Evolutionary conservation across 495 filamentous ascomycete species (phyloP), one percentile per base, ranked within the genome.

Genomic region (Clohesyomyces aquaticus): DNA sequence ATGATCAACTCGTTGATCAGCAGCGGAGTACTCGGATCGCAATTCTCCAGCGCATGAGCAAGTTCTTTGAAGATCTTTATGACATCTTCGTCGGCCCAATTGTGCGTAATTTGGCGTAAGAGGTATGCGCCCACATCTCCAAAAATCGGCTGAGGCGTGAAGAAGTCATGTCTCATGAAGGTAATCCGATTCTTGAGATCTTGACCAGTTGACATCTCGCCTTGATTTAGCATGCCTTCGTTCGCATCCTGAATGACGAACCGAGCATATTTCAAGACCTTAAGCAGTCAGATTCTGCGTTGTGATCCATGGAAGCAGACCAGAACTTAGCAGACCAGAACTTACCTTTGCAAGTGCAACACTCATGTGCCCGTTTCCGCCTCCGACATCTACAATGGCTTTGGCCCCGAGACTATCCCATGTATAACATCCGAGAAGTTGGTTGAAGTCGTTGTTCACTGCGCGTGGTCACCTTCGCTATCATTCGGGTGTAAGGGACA

Each of bases 1-100:
- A 74, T 2, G 0, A 77, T 51, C 1, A 63, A 63, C 8, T 77
- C 74, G 54, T 77, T 77, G 22, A 77, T 73, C 0, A 77, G 67
- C 0, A 77, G 42, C 0, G 72, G 73, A 0, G 73, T 74, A 0
- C 45, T 63, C 0, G 69, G 67, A 1, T 19, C 47, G n/a, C 55
- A 74, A 0, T n/a, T n/a, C 49, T 76, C 73, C 0, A 77, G 53
- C 0, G 48, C 74, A 0, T 73, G 73, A 0, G 75, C 70, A 0
- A 75, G 0, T 0, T 28, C 1, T 1, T 52, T 35, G 12, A 77
- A 64, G 4, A 77, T 74, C 0, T 29, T 66, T 14, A 77, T 55
- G 1, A 60, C 56, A 22, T 73, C 72, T 0, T 19, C 4, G 50
- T 75, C 72, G 29, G 16, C 25, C 65, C 68, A 58, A 32, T 77